Base-by-base conservation (phyloP, 768 basidiomycete genomes). In the Boletellus ananas region DNA sequence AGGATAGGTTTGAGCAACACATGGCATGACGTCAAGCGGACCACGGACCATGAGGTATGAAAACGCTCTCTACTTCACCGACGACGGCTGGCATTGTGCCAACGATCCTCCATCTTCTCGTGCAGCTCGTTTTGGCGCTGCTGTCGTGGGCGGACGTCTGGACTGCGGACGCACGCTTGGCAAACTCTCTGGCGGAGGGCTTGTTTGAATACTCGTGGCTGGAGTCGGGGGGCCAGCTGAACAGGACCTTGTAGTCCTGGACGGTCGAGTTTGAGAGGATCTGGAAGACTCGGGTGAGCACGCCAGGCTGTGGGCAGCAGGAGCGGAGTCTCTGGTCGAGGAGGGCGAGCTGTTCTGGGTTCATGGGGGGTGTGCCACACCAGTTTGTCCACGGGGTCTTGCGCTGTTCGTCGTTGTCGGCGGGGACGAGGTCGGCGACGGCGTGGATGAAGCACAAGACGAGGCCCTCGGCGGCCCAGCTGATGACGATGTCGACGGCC, bases 381-480 rank as follows among this genome's bases (percentile, higher is more conserved):
- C 90, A 93, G 64, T 90, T 92, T 2, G 88, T 78, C 90, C 90
- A 93, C 29, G 75, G 69, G 1, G 86, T 83, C 69, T 86, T 90
- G 67, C 78, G 68, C 35, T 69, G 67, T 66, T 90, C 87, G 67
- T 90, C 85, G 59, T 90, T 88, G 74, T 91, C 87, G 10, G 69
- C 71, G 45, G 78, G 74, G 13, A 67, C 76, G 50, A 88, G 76
- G 75, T 92, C 89, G 52, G 81, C 80, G 29, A 82, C 81, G 36
- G 90, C 90, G 60, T 94, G 90, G 43, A 92, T 80, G 73, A 94
- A 94, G 67, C 90, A 92, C 31, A 94, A 75, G 51, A 92, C 87
- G 63, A 94, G 80, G 50, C 83, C 86, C 53, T 92, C 87, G 14
- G 88, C 87, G 43, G 88, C 90, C 81, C 84, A 88, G 68, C 91